Percentiles rank a stretch among this genome's conserved stretches.
Evolutionary conservation across 1,139 yeast genomes (phyloP).

Genomic region (Suhomyces maxii): DNA sequence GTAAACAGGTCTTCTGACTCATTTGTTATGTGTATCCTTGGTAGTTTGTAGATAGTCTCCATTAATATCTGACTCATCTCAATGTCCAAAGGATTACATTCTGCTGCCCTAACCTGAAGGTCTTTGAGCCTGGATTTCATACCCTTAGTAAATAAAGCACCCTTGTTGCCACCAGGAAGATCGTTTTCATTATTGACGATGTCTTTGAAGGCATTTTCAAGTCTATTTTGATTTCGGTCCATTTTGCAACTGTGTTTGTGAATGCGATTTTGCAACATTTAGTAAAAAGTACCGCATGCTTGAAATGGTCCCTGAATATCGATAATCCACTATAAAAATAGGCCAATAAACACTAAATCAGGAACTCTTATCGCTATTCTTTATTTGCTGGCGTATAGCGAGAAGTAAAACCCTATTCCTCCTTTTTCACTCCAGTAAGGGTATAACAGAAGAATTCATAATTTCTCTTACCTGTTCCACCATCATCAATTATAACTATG

Average conservation of each 20-base stretch:
- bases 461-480: too few species aligned
- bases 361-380: too few species aligned
- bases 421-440: too few species aligned
- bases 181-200: background rate
- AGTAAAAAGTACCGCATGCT: too few species aligned
- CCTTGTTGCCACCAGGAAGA: background rate
- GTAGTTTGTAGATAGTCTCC: slow-evolving; percentile 8
- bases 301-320: too few species aligned
- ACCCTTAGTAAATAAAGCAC: slow-evolving; percentile 3
- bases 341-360: too few species aligned
- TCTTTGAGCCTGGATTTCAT: background rate
- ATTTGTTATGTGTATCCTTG: background rate
- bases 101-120: background rate
- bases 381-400: too few species aligned
- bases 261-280: background rate
- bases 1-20: too few species aligned
- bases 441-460: too few species aligned
- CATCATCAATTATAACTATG: too few species aligned
- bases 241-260: background rate
- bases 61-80: slow-evolving; percentile 10
- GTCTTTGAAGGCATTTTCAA: background rate
- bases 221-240: background rate
- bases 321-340: too few species aligned
- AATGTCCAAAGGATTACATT: slow-evolving; percentile 4
- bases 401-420: too few species aligned